phyloP scores from a whole-genome alignment of 192 early-diverging fungal species.

The Podila epicladia region DNA sequence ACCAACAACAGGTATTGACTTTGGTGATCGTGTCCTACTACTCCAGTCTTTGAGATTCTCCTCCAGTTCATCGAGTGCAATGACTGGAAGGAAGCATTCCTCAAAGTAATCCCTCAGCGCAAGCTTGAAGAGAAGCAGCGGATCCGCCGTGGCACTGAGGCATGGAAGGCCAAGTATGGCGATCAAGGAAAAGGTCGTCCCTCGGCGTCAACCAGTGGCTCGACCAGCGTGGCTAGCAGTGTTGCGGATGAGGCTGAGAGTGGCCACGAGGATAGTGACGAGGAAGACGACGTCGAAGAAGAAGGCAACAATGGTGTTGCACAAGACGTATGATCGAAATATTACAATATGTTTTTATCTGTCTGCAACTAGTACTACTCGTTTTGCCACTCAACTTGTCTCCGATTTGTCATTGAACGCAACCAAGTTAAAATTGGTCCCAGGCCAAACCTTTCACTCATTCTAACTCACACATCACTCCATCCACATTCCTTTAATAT shows the following conservation, averaged over 20 bases:
- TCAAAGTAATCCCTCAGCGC: slow-evolving; percentile 91
- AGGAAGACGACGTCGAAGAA: slow-evolving; percentile 2
- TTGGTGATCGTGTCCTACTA: not conserved
- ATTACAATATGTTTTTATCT: too few relatives aligned
- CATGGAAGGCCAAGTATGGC: slow-evolving; percentile 26
- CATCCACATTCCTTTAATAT: too few relatives aligned
- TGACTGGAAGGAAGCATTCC: slow-evolving; percentile 90
- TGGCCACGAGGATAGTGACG: slow-evolving; percentile 1
- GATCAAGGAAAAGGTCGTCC: not conserved
- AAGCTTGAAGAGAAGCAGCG: slow-evolving; percentile 72
- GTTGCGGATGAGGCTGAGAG: slow-evolving; percentile 14
- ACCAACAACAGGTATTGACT: not conserved
- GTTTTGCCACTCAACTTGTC: too few relatives aligned
- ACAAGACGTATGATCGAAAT: not conserved
- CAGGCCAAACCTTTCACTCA: too few relatives aligned
- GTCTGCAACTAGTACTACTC: too few relatives aligned
- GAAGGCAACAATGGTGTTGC: not conserved
- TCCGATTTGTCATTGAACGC: too few relatives aligned
- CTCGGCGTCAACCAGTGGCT: slow-evolving; percentile 7
- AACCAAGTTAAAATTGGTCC: too few relatives aligned
- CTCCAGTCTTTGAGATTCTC: slow-evolving; percentile 89
- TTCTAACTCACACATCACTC: too few relatives aligned
- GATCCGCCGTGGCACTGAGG: slow-evolving; percentile 26
- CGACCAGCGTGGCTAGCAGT: slow-evolving; percentile 27
- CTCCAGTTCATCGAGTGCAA: slow-evolving; percentile 74